phyloP scores from a whole-genome alignment of 2,329 filamentous ascomycete species.

The Hymenoscyphus fraxineus region DNA sequence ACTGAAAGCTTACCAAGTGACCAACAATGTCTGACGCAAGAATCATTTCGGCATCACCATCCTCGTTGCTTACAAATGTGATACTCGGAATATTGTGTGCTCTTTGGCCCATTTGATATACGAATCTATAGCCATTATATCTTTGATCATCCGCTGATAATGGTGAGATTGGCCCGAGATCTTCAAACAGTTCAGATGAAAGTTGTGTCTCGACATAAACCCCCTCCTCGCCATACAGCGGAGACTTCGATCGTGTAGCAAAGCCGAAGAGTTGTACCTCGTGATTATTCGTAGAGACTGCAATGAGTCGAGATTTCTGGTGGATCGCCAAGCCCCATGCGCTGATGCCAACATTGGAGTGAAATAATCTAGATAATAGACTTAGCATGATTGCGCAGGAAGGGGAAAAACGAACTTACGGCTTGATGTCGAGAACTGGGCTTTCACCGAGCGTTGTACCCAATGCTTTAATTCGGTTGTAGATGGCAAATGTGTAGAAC shows the following conservation, averaged over 20 bases:
- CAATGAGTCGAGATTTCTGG: slow-evolving; percentile 74
- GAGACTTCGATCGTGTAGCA: slow-evolving; percentile 27
- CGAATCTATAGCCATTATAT: slow-evolving; percentile 11
- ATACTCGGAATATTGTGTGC: slow-evolving; percentile 32
- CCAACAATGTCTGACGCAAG: slow-evolving; percentile 30
- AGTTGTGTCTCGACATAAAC: neutral
- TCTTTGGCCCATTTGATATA: slow-evolving; percentile 11
- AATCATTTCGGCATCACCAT: slow-evolving; percentile 24
- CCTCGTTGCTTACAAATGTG: slow-evolving; percentile 24
- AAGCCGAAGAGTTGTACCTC: slow-evolving; percentile 53
- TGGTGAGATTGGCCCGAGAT: neutral
- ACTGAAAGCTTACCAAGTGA: slow-evolving; percentile 16
- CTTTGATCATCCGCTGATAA: neutral
- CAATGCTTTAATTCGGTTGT: slow-evolving; percentile 10
- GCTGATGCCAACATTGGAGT: slow-evolving; percentile 69
- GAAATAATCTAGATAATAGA: slow-evolving; percentile 58
- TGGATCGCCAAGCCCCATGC: slow-evolving; percentile 87
- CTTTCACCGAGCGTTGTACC: neutral
- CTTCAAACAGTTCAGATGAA: neutral
- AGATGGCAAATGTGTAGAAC: slow-evolving; percentile 52
- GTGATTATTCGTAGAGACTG: slow-evolving; percentile 73
- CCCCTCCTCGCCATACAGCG: neutral
- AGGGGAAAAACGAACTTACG: slow-evolving; percentile 16
- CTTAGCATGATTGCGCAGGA: neutral
- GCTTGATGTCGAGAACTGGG: slow-evolving; percentile 6